These are phyloP conservation scores for Pleochaeta shiraiana DNA, from an alignment of 2,329 filamentous ascomycete genomes.

Conservation along the genomic window DNA sequence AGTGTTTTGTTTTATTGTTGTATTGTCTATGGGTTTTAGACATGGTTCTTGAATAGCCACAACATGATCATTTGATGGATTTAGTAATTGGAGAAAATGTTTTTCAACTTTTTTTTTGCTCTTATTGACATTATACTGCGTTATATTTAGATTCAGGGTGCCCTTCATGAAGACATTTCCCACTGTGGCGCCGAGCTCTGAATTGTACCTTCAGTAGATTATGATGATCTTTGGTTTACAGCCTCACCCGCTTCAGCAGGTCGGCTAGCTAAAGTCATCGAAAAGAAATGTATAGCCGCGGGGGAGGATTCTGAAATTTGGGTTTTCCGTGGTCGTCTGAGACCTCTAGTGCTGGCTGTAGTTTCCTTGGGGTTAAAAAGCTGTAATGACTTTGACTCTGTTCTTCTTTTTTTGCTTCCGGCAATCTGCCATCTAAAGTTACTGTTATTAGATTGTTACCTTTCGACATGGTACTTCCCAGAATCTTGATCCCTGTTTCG, in stretches of 20 bases:
- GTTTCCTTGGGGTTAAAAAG: neutral
- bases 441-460: too few species aligned
- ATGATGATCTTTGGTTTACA: too few species aligned
- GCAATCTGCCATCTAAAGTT: neutral
- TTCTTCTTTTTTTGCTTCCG: neutral
- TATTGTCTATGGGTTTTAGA: too few species aligned
- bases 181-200: neutral
- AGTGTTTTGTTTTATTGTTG: neutral
- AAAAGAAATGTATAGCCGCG: too few species aligned
- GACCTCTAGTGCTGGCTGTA: neutral
- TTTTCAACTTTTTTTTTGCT: neutral
- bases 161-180: neutral
- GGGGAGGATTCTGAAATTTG: too few species aligned
- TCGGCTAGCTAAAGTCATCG: too few species aligned
- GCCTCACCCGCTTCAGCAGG: too few species aligned
- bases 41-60: neutral
- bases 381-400: neutral
- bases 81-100: neutral
- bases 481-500: neutral
- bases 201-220: too few species aligned
- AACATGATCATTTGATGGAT: neutral
- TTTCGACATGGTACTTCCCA: neutral
- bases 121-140: conserved; percentile 1
- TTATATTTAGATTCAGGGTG: neutral
- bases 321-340: neutral